These are phyloP conservation scores for Hydrangea macrophylla DNA, from an alignment of 148 eudicot genomes.

Conservation along the genomic window DNA sequence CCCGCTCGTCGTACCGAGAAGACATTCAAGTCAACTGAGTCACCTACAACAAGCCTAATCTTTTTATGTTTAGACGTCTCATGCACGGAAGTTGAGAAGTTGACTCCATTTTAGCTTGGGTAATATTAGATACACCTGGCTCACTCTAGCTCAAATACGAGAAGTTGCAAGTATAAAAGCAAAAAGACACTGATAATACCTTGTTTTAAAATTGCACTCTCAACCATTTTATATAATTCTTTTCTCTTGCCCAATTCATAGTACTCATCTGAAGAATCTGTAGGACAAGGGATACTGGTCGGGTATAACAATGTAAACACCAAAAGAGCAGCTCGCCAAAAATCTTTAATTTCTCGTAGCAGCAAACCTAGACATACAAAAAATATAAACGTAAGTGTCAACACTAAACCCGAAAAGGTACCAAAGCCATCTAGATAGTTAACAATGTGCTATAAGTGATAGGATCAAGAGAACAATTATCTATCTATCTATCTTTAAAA, in stretches of 20 bases:
- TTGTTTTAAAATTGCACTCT: conserved; percentile 43
- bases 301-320: conserved; percentile 54
- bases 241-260: conserved; percentile 41
- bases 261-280: conserved; percentile 29
- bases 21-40: too few relatives aligned
- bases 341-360: conserved; percentile 82
- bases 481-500: too few relatives aligned
- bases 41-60: too few relatives aligned
- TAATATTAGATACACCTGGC: not conserved
- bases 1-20: too few relatives aligned
- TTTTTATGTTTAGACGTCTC: too few relatives aligned
- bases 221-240: conserved; percentile 43
- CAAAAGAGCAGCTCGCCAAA: conserved; percentile 76
- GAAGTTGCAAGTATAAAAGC: not conserved
- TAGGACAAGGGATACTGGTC: conserved; percentile 16
- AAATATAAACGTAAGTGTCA: not conserved
- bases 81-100: too few relatives aligned
- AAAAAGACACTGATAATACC: conserved; percentile 31
- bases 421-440: not conserved
- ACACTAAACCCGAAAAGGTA: not conserved
- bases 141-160: too few relatives aligned
- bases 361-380: conserved; percentile 53
- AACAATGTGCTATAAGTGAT: not conserved
- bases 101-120: not conserved
- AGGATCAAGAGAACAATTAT: too few relatives aligned